Evolutionary conservation across 768 basidiomycete genomes (phyloP), one percentile per base, ranked within the genome.

Genomic region (Lentinula aciculospora): DNA sequence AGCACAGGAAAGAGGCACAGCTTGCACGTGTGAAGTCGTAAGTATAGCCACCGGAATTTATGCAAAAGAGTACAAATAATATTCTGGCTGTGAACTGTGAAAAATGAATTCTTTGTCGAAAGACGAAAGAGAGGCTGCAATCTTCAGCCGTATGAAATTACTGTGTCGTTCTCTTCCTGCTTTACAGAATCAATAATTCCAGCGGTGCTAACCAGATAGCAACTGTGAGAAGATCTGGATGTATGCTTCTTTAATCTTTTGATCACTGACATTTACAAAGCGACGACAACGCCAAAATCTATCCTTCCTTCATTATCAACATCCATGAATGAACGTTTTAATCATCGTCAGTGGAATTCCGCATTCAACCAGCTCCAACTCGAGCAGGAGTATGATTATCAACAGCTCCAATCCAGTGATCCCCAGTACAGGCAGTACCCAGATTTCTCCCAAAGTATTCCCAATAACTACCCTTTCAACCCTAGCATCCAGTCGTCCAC

Each of bases 351-450:
- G 8, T 57, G 45, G 44, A 31, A 57, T 36, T 15, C 61, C 10
- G 56, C 36, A 9, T 58, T 58, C 50, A 62, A 61, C 21, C 70
- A 68, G 62, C 57, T 72, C 34, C 73, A 72, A 58, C 72, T 73
- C 25, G 74, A 73, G 59, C 69, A 69, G n/a, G 72, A 75, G n/a
- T 72, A 65, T 51, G 63, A 65, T 50, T 58, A 37, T 39, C 64
- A 19, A 36, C 48, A 34, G 57, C 56, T 49, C 39, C 53, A 40
- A 32, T 54, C 36, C 58, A 63, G 56, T 36, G 17, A 59, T 13
- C 56, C 58, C 54, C 42, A 50, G 34, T 62, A 45, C 31, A 53
- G 62, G 28, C 53, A 39, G 9, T 36, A 46, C 46, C 56, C 46
- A 5, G 46, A 19, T 47, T 59, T 57, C 62, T 58, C 57, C 57